Conservation (phyloP, 768 basidiomycete genomes). For the Tylopilus balloui region DNA sequence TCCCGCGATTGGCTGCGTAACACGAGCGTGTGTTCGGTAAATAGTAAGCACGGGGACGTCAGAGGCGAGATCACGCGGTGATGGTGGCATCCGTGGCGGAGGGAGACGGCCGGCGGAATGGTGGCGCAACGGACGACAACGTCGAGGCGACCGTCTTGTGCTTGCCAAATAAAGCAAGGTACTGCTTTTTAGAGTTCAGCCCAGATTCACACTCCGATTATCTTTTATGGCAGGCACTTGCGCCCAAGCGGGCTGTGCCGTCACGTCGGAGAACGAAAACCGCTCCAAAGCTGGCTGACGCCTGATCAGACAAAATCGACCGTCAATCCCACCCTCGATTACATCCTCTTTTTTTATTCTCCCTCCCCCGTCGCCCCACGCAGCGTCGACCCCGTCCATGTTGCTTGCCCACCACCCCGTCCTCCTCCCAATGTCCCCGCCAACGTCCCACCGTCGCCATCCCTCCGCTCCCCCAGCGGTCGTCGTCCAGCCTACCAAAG, state of each 20-base stretch:
- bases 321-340: conserved; percentile 26
- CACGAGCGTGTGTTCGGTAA: neutral
- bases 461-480: conserved; percentile 67
- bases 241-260: conserved; percentile 29
- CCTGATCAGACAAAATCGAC: conserved; percentile 27
- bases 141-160: neutral
- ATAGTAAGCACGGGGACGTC: conserved; percentile 6
- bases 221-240: conserved; percentile 23
- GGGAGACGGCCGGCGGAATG: conserved; percentile 6
- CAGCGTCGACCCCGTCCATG: conserved; percentile 29
- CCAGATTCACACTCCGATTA: conserved; percentile 28
- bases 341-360: conserved; percentile 18
- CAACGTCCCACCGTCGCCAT: conserved; percentile 51
- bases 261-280: conserved; percentile 34
- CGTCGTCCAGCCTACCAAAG: conserved; percentile 66
- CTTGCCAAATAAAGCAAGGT: neutral
- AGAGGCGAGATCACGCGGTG: conserved; percentile 10
- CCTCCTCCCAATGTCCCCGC: conserved; percentile 27
- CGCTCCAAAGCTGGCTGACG: conserved; percentile 30
- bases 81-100: conserved; percentile 20
- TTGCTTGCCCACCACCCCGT: conserved; percentile 40
- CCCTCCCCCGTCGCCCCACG: conserved; percentile 3
- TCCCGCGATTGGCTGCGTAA: conserved; percentile 17
- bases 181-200: conserved; percentile 22
- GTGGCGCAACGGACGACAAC: conserved; percentile 11